A percentile compares a stretch with the other conserved stretches of the same genome.
phyloP scores from a whole-genome alignment of 306 rosid species.

The Luffa acutangula region DNA sequence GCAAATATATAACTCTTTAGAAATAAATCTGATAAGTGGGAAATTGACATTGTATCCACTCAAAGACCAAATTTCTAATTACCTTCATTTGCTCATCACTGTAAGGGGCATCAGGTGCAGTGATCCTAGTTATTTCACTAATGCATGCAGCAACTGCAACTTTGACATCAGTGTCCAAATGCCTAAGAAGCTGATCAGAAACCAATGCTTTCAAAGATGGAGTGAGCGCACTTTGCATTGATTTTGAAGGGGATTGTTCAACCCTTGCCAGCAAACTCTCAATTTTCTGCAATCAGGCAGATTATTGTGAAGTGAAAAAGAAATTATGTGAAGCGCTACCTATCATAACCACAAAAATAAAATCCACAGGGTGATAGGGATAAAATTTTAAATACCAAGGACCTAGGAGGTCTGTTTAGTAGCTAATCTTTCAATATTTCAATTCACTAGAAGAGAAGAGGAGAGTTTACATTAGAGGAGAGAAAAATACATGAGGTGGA shows the following conservation, averaged over 20 bases:
- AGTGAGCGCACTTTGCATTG: constrained; percentile 71
- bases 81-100: constrained; percentile 95
- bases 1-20: constrained; percentile 9
- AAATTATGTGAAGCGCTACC: neutral
- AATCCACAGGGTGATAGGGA: neutral
- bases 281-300: constrained; percentile 31
- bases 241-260: constrained; percentile 64
- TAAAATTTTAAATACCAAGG: neutral
- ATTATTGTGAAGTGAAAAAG: neutral
- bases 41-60: neutral
- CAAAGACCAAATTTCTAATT: neutral
- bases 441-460: neutral
- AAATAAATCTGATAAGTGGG: neutral
- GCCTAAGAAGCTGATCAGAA: constrained; percentile 43
- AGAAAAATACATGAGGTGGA: neutral
- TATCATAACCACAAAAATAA: neutral
- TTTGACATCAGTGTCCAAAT: constrained; percentile 62
- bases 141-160: constrained; percentile 86
- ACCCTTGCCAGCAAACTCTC: constrained; percentile 55
- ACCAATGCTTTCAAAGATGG: constrained; percentile 65
- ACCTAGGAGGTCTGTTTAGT: neutral
- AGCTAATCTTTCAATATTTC: neutral
- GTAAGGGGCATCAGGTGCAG: constrained; percentile 95
- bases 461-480: neutral
- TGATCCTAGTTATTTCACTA: constrained; percentile 88